Base-by-base conservation (phyloP, 169 alveolate species). In the Eimeria falciformis region DNA sequence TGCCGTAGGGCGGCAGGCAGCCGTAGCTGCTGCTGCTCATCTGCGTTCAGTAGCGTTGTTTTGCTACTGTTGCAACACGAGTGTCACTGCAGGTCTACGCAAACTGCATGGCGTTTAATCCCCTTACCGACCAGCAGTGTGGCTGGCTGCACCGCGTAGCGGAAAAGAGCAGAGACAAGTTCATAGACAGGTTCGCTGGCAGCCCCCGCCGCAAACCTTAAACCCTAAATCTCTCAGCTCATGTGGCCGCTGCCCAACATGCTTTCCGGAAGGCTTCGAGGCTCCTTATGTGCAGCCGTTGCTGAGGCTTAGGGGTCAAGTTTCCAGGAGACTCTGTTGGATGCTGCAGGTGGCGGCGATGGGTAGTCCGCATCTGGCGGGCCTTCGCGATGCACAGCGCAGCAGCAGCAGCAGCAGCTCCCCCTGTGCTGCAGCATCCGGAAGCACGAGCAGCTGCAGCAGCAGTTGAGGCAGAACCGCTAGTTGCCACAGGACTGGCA, bases 111-210 rank as follows among this genome's bases (percentile, higher is more conserved):
- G 73, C 77, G n/a, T 87, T 87, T 68, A 87, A 87, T 47, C 92
- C 92, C 53, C 92, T 65, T 21, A 75, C 69, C 87, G 92, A 87
- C 79, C 86, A 69, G 65, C 86, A 87, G 66, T 71, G 92, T 40
- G 92, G 92, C 56, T 87, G 92, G 92, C 43, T 87, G 92, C 92
- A 87, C 29, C 86, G 83, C 17, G 92, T 71, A 68, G 92, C 87
- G 14, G 58, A 68, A 87, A 69, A 40, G 79, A 75, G 83, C 77
- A 45, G 83, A 12, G 87, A 71, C 62, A 69, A 73, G 55, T 87
- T 87, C 43, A 33, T 87, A n/a, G 92, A 87, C 50, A 69, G 83
- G 78, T 87, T 37, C 14, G n/a, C 2, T 53, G 21, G 33, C 11
- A 4, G 18, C 29, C 23, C 6, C 69, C 29, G 6, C 1, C 2